Percentiles rank a stretch among this genome's conserved stretches.
Evolutionary conservation across 78 protist species (phyloP).

Genomic region (Isochrysis galbana): DNA sequence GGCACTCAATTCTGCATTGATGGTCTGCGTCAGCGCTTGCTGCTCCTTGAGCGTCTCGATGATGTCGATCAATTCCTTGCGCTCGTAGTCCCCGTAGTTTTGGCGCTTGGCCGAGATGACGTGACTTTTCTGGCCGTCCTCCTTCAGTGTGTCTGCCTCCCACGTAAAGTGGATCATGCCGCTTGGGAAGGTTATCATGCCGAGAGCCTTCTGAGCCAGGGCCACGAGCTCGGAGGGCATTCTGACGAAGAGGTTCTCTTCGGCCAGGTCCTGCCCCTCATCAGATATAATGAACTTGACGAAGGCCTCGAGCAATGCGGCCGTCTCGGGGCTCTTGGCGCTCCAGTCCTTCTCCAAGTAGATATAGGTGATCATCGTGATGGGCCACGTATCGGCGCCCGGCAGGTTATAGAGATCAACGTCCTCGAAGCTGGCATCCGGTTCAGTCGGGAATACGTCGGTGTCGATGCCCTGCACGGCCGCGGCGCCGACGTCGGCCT

Average conservation of each 20-base stretch:
- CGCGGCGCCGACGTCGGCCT: constrained; percentile 21
- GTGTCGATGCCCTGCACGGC: not conserved
- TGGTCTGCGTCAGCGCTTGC: too few relatives aligned
- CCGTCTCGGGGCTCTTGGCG: not conserved
- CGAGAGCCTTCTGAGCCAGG: too few relatives aligned
- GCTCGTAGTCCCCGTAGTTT: not conserved
- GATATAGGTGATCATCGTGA: not conserved
- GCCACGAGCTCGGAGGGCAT: too few relatives aligned
- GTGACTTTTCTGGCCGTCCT: not conserved
- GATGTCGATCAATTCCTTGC: not conserved
- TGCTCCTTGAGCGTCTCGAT: not conserved
- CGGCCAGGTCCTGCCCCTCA: constrained; percentile 27
- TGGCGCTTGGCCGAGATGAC: not conserved
- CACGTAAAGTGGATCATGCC: too few relatives aligned
- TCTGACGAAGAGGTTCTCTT: not conserved
- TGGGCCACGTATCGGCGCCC: constrained; percentile 21
- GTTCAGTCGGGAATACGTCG: not conserved
- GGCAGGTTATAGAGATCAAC: not conserved
- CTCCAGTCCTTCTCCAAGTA: not conserved
- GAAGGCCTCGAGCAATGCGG: not conserved
- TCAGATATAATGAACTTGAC: not conserved
- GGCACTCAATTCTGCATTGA: too few relatives aligned
- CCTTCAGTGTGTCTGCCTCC: too few relatives aligned
- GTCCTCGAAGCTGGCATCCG: not conserved
- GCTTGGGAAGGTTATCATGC: too few relatives aligned